A percentile compares a stretch with the other conserved stretches of the same genome.
phyloP scores from a whole-genome alignment of 164 flowering plant genomes.

The Vitis cinerea region DNA sequence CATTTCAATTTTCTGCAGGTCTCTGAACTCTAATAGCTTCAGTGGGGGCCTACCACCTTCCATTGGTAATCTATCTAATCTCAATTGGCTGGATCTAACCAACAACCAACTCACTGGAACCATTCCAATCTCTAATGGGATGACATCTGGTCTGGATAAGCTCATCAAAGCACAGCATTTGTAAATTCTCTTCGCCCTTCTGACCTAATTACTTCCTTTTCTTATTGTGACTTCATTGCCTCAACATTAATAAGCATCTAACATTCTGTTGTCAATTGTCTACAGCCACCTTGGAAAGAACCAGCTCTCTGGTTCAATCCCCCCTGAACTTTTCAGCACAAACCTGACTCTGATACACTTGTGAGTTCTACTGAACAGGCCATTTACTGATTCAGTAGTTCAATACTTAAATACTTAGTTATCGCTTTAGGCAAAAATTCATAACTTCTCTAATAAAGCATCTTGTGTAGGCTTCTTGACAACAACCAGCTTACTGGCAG shows the following conservation, averaged over 20 bases:
- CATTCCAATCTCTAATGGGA: conserved; percentile 51
- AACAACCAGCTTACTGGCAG: conserved; percentile 38
- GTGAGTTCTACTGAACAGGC: conserved; percentile 31
- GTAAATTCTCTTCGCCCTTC: conserved; percentile 29
- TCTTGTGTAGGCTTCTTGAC: conserved; percentile 42
- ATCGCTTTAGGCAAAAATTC: not conserved
- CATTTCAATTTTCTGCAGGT: conserved; percentile 25
- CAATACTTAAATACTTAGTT: not conserved
- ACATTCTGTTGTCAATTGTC: not conserved
- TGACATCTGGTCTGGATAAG: conserved; percentile 52
- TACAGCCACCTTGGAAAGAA: conserved; percentile 57
- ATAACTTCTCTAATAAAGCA: not conserved
- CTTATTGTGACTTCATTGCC: not conserved
- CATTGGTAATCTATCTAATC: conserved; percentile 44
- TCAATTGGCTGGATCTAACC: conserved; percentile 59
- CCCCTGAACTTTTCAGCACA: conserved; percentile 47
- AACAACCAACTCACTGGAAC: conserved; percentile 49
- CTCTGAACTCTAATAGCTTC: conserved; percentile 48
- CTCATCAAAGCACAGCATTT: conserved; percentile 49
- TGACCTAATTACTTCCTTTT: not conserved
- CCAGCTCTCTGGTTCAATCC: conserved; percentile 45
- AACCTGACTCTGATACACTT: conserved; percentile 50
- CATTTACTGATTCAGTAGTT: too few relatives aligned
- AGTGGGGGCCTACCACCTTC: conserved; percentile 51
- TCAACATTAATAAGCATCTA: not conserved